Conservation (phyloP, 2,329 filamentous ascomycete genomes). For the Eutypella sp. region DNA sequence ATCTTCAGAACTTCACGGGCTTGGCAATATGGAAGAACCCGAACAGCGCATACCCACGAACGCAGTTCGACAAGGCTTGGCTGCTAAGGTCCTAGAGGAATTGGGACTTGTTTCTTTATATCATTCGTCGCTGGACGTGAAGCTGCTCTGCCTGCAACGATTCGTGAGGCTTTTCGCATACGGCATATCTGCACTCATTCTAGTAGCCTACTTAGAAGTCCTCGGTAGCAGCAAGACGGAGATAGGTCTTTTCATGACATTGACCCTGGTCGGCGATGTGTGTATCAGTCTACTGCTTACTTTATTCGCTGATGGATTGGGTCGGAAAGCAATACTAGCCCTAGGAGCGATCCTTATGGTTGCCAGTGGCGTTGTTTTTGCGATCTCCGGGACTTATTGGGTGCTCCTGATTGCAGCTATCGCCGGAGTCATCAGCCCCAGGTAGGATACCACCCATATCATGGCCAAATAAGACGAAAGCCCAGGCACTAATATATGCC, state of each 20-base stretch:
- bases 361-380: slow-evolving; percentile 52
- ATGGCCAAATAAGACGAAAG: background rate
- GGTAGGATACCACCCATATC: slow-evolving; percentile 20
- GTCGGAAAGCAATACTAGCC: slow-evolving; percentile 48
- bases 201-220: slow-evolving; percentile 50
- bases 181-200: slow-evolving; percentile 51
- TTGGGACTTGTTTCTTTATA: slow-evolving; percentile 41
- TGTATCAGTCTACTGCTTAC: slow-evolving; percentile 55
- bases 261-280: slow-evolving; percentile 57
- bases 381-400: slow-evolving; percentile 50
- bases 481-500: background rate
- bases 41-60: background rate
- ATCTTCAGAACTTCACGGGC: background rate
- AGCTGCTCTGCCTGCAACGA: slow-evolving; percentile 53
- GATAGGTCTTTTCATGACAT: slow-evolving; percentile 61
- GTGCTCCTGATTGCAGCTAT: slow-evolving; percentile 52
- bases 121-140: slow-evolving; percentile 42
- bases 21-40: background rate
- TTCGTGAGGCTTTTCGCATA: slow-evolving; percentile 61
- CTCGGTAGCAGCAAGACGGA: slow-evolving; percentile 45
- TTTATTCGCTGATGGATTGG: slow-evolving; percentile 52
- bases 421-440: slow-evolving; percentile 57
- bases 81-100: slow-evolving; percentile 26
- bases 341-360: slow-evolving; percentile 52
- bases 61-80: slow-evolving; percentile 5